Percentiles rank a stretch among this genome's conserved stretches.
Conservation (phyloP, 2,329 filamentous ascomycete species). For the Aureobasidium sp. region DNA sequence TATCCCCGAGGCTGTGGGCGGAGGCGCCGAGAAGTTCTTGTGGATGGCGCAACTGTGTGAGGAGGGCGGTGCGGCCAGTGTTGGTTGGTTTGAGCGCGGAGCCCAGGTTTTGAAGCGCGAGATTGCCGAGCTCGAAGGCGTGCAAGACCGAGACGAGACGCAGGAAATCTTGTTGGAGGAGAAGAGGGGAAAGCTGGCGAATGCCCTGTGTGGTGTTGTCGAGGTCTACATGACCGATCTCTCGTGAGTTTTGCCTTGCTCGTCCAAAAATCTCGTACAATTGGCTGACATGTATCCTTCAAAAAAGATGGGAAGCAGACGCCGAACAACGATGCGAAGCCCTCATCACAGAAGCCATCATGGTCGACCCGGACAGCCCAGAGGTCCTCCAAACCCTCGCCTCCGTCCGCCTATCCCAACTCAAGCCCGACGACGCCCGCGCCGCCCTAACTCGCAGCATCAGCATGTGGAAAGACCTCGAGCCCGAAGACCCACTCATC, state of each 20-base stretch:
- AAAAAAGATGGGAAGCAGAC: slow-evolving; percentile 63
- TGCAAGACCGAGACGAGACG: slow-evolving; percentile 32
- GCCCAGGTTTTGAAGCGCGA: slow-evolving; percentile 64
- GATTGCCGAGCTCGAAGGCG: slow-evolving; percentile 56
- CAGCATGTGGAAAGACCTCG: slow-evolving; percentile 73
- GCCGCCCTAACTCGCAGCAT: slow-evolving; percentile 73
- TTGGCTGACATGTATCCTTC: background rate
- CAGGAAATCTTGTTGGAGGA: slow-evolving; percentile 46
- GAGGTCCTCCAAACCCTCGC: slow-evolving; percentile 95
- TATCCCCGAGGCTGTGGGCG: slow-evolving; percentile 63
- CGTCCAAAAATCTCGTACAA: background rate
- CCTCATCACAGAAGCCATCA: slow-evolving; percentile 81
- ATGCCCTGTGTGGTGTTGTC: slow-evolving; percentile 85
- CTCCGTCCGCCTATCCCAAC: slow-evolving; percentile 86
- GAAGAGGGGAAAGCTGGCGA: slow-evolving; percentile 75
- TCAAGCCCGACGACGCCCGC: slow-evolving; percentile 68
- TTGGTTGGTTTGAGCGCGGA: slow-evolving; percentile 59
- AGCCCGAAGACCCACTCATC: slow-evolving; percentile 62
- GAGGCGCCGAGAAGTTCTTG: slow-evolving; percentile 87
- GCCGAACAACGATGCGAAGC: slow-evolving; percentile 83
- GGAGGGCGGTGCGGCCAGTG: slow-evolving; percentile 53
- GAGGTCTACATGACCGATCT: slow-evolving; percentile 99
- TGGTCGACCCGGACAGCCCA: slow-evolving; percentile 71
- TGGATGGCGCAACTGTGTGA: slow-evolving; percentile 86
- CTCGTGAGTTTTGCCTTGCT: slow-evolving; percentile 49